Evolutionary conservation across 2,329 filamentous ascomycete genomes (phyloP).

Genomic region (Emergomyces pasteurianus): DNA sequence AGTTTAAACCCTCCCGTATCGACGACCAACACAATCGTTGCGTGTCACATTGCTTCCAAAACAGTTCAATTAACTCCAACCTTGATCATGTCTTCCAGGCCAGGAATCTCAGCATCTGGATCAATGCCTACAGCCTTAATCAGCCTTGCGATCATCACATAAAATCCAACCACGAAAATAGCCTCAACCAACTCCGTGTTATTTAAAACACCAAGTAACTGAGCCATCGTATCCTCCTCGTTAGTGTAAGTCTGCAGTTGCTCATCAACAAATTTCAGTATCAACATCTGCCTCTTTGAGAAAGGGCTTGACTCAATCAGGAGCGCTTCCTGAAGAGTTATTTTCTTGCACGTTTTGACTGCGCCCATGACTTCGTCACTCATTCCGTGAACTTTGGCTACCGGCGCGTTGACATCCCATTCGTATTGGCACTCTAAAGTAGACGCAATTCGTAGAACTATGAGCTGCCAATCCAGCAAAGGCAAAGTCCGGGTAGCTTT

Average conservation of each 20-base stretch:
- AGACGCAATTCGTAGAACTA: neutral
- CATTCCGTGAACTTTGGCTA: neutral
- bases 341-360: neutral
- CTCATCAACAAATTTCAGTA: neutral
- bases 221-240: neutral
- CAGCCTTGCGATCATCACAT: neutral
- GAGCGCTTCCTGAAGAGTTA: neutral
- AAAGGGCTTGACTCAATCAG: neutral
- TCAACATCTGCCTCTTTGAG: neutral
- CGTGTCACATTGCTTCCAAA: neutral
- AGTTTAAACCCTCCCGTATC: too few species aligned
- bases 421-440: neutral
- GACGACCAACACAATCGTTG: neutral
- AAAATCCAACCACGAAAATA: neutral
- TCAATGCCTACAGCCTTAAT: neutral
- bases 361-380: neutral
- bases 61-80: neutral
- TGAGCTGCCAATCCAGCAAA: neutral
- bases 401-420: neutral
- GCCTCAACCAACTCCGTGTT: neutral
- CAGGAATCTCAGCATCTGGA: neutral
- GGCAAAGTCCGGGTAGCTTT: neutral
- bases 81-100: neutral
- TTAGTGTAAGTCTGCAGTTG: neutral
- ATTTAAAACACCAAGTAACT: neutral